Evolutionary conservation across 2,329 filamentous ascomycete genomes (phyloP).

Genomic region (Fusarium pseudonygamai): DNA sequence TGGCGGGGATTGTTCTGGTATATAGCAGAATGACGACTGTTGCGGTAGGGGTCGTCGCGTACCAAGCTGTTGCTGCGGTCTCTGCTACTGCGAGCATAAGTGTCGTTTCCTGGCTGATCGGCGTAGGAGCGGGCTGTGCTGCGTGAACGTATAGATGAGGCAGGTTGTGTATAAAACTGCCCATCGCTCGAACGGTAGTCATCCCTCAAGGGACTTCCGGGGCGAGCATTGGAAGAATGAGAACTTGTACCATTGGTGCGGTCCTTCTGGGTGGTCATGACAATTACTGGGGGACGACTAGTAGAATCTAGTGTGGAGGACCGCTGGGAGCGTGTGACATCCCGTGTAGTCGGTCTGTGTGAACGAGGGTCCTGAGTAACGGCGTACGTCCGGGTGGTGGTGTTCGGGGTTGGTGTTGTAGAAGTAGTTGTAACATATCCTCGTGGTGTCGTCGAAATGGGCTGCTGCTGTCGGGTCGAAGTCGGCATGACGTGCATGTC

Average conservation of each 20-base stretch:
- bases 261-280: constrained; percentile 62
- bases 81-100: constrained; percentile 59
- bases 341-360: constrained; percentile 59
- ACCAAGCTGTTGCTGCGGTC: constrained; percentile 59
- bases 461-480: constrained; percentile 45
- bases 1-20: constrained; percentile 58
- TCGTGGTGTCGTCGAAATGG: constrained; percentile 45
- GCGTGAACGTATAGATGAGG: constrained; percentile 63
- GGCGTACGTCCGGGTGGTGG: constrained; percentile 66
- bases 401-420: constrained; percentile 49
- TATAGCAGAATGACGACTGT: constrained; percentile 56
- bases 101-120: constrained; percentile 61
- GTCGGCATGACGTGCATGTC: constrained; percentile 65
- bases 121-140: constrained; percentile 60
- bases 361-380: constrained; percentile 62
- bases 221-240: constrained; percentile 49
- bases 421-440: constrained; percentile 47
- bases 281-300: constrained; percentile 62
- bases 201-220: constrained; percentile 61
- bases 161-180: constrained; percentile 66
- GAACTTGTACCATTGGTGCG: constrained; percentile 53
- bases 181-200: constrained; percentile 62
- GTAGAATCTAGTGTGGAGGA: constrained; percentile 63
- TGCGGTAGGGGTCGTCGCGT: constrained; percentile 58
- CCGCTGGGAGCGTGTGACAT: constrained; percentile 56